These are phyloP conservation scores for Jackrogersella multiformis DNA, from an alignment of 495 filamentous ascomycete species.

Conservation along the genomic window DNA sequence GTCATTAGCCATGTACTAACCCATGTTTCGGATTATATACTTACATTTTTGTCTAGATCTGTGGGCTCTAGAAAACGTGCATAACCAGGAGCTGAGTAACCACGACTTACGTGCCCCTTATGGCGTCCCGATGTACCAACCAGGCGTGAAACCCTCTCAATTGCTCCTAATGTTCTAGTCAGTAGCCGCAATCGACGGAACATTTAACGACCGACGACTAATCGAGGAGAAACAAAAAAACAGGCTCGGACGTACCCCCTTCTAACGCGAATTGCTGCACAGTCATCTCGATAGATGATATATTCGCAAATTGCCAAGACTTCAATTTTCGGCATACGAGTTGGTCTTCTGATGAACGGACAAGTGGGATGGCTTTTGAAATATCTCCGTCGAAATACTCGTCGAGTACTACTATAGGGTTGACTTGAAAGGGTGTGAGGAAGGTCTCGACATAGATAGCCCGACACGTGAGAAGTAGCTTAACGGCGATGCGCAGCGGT, in stretches of 20 bases:
- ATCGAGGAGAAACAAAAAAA: not conserved
- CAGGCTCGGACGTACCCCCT: constrained; percentile 42
- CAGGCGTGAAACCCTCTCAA: constrained; percentile 44
- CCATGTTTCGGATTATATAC: not conserved
- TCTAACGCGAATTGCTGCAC: constrained; percentile 40
- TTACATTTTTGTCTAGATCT: not conserved
- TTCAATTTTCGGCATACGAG: constrained; percentile 29
- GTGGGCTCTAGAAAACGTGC: constrained; percentile 25
- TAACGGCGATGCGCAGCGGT: constrained; percentile 25
- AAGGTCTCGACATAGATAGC: constrained; percentile 44
- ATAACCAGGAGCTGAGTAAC: constrained; percentile 26
- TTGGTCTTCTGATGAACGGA: constrained; percentile 9
- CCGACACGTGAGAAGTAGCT: constrained; percentile 39
- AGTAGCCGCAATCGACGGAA: not conserved
- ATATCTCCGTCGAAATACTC: constrained; percentile 30
- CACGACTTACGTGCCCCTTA: constrained; percentile 26
- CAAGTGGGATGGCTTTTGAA: constrained; percentile 24
- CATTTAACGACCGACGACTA: no score
- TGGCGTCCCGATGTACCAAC: constrained; percentile 39
- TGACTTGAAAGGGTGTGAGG: constrained; percentile 42
- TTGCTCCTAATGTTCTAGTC: constrained; percentile 20
- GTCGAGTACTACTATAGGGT: constrained; percentile 40
- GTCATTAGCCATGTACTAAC: not conserved
- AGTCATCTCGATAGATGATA: constrained; percentile 38
- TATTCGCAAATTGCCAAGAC: constrained; percentile 44